Evolutionary conservation across 2,329 filamentous ascomycete species (phyloP), one percentile per base, ranked within the genome.

Genomic region (Shiraia bambusicola): DNA sequence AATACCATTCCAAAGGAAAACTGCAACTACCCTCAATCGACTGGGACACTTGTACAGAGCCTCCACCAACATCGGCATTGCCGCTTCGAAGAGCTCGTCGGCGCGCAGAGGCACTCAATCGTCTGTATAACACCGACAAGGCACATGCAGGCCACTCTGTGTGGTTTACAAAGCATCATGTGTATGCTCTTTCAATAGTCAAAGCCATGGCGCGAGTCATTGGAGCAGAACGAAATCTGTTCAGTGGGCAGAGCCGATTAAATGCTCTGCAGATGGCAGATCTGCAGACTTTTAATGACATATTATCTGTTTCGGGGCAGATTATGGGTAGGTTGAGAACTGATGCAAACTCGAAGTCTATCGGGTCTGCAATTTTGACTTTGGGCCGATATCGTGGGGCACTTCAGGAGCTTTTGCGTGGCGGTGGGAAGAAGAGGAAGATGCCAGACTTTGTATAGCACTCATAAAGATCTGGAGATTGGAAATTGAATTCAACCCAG

Each of bases 51-150:
- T 37, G 27, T 35, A 16, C 25, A 16, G 24, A 42, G 15, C 40
- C 24, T 15, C 13, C 27, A 13, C 40, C 34, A 12, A 42, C 33
- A 25, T 37, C 34, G 31, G 31, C 27, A 6, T 31, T 26, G 28
- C 33, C 33, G 25, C 40, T 37, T 16, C 34, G 34, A 30, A 37
- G 31, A 31, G 40, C 40, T 12, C 40, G 34, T 16, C 40, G 34
- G 26, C 34, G 40, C 27, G 34, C 27, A 19, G 40, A 42, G 37
- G 40, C 40, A 42, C 33, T 42, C 4, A 37, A 42, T 42, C 40
- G 40, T 33, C 33, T 42, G 8, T 42, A 37, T 19, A 37, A 28
- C 17, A 42, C 40, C 19, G 27, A 42, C 7, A 31, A 35, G 25
- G 40, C 40, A 26, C 33, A 38, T 8, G 17, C 13, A 37, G 33